A percentile compares a stretch with the other conserved stretches of the same genome.
These are phyloP conservation scores for Pythium guiyangense DNA, from an alignment of 352 stramenopile genomes.

Conservation along the genomic window DNA sequence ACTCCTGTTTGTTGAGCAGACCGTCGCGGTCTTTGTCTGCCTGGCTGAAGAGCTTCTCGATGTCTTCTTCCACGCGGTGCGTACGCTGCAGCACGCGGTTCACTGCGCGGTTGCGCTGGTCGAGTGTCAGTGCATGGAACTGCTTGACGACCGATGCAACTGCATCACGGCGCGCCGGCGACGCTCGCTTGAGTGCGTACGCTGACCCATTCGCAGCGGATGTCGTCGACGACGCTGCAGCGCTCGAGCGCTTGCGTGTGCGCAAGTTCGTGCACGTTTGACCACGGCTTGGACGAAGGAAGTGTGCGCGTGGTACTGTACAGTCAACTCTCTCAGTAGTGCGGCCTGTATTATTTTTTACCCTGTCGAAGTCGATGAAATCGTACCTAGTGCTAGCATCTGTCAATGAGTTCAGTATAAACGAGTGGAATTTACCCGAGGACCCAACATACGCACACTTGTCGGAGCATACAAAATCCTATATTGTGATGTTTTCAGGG, in stretches of 20 bases:
- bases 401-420: too few species aligned
- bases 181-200: constrained; percentile 13
- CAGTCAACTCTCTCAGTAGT: too few species aligned
- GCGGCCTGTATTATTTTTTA: too few species aligned
- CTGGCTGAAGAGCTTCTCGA: constrained; percentile 62
- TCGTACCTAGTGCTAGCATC: too few species aligned
- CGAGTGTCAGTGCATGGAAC: constrained; percentile 57
- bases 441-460: too few species aligned
- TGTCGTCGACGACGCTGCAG: background rate
- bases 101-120: constrained; percentile 48
- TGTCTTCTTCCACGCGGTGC: constrained; percentile 36
- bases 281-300: too few species aligned
- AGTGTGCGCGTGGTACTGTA: too few species aligned
- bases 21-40: constrained; percentile 71
- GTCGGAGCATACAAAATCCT: too few species aligned
- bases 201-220: background rate
- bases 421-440: too few species aligned
- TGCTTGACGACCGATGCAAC: constrained; percentile 44
- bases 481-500: too few species aligned
- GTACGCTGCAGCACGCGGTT: constrained; percentile 43
- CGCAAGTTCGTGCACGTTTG: constrained; percentile 21
- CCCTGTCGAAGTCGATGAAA: too few species aligned
- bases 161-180: constrained; percentile 12
- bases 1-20: constrained; percentile 57
- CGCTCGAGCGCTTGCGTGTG: constrained; percentile 9